Evolutionary conservation across 108 stramenopile species (phyloP), one percentile per base, ranked within the genome.

Genomic region (Skeletonema potamos): DNA sequence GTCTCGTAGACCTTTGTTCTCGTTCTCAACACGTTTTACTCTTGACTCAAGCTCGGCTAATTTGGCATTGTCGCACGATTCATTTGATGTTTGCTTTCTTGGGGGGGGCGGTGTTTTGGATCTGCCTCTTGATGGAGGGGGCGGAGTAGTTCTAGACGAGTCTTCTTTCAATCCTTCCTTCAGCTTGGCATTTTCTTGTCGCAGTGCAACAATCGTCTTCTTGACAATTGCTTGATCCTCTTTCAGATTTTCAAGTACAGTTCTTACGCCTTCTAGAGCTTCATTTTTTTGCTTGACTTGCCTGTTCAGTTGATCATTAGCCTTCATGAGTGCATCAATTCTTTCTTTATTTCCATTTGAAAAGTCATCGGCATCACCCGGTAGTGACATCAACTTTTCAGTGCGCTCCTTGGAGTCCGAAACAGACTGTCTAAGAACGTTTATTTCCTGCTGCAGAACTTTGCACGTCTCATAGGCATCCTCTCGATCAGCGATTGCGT

Each of bases 21-120:
- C 77, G 28, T 55, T 78, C 48, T 78, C 77, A 10, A 70, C 26
- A n/a, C 62, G 66, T 24, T 62, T 64, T 4, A 78, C 18, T 43
- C 70, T 61, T 51, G 34, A 32, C 37, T 78, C 77, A 32, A 78
- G 51, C 18, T 66, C 46, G n/a, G 27, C 8, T 28, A 58, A 26
- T 36, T 48, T 54, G 30, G n/a, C 62, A 29, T 36, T 62, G 12
- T 22, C 7, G 32, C 29, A 61, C 20, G 27, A 28, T 58, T 33
- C 36, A 57, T 56, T 56, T 37, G 43, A 43, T 24, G 37, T 41
- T 41, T 37, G 27, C 20, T 63, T 63, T 9, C 27, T 37, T 39
- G 62, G 62, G 15, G 62, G 62, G 26, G 62, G 62, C 2, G 34
- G 36, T 33, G 48, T 51, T 22, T 51, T 51, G 8, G 48, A 51